Evolutionary conservation across 2,329 filamentous ascomycete genomes (phyloP).

Genomic region (Beauveria sp.): DNA sequence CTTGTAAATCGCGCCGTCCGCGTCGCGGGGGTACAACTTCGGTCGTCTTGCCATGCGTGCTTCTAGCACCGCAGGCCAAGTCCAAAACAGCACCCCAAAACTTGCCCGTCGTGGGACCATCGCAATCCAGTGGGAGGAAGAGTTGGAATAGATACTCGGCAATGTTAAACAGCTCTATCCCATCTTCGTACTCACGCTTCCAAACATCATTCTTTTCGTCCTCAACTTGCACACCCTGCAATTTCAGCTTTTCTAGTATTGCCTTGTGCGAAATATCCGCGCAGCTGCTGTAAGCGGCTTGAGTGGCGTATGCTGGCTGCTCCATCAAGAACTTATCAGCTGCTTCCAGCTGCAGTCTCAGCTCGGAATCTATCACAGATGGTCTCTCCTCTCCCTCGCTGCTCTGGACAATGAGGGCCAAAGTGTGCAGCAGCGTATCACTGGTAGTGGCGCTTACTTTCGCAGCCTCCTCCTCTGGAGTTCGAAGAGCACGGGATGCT

Average conservation of each 20-base stretch:
- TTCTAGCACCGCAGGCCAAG: slow-evolving; percentile 20
- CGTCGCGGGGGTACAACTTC: slow-evolving; percentile 6
- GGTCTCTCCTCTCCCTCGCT: slow-evolving; percentile 7
- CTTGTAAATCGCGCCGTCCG: not conserved
- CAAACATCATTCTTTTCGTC: slow-evolving; percentile 17
- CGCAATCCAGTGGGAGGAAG: slow-evolving; percentile 31
- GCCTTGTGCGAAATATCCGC: slow-evolving; percentile 16
- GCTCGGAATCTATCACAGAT: slow-evolving; percentile 4
- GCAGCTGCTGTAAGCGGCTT: slow-evolving; percentile 23
- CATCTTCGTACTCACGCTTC: slow-evolving; percentile 23
- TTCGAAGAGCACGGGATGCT: not conserved
- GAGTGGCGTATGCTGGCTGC: slow-evolving; percentile 20
- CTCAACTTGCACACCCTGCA: slow-evolving; percentile 18
- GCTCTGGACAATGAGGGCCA: slow-evolving; percentile 5
- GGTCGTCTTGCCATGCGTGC: not conserved
- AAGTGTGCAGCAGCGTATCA: not conserved
- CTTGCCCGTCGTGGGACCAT: slow-evolving; percentile 30
- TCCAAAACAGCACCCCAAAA: slow-evolving; percentile 36
- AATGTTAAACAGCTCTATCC: slow-evolving; percentile 33
- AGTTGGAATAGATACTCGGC: slow-evolving; percentile 32
- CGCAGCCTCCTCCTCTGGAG: not conserved
- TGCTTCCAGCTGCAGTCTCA: slow-evolving; percentile 18
- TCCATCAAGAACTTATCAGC: slow-evolving; percentile 21
- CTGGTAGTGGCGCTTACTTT: not conserved
- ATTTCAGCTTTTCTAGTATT: slow-evolving; percentile 18